A percentile compares a stretch with the other conserved stretches of the same genome.
phyloP scores from a whole-genome alignment of 2,329 filamentous ascomycete species.

The Colletotrichum euphorbiae region DNA sequence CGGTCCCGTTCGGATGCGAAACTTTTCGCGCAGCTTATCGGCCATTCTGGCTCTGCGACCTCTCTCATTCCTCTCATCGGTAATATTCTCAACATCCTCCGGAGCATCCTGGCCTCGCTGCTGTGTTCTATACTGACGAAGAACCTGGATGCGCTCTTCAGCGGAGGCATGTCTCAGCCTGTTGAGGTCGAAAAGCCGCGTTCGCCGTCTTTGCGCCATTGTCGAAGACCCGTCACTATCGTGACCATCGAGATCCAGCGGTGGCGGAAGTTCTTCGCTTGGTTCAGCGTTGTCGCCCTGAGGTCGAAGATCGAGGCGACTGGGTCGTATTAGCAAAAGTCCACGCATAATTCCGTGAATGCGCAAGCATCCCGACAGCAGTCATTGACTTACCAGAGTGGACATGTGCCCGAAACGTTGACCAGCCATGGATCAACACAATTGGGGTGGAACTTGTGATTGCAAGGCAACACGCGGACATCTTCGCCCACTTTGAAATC shows the following conservation, averaged over 20 bases:
- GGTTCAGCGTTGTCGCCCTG: slow-evolving; percentile 45
- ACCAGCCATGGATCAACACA: slow-evolving; percentile 79
- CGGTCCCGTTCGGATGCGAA: slow-evolving; percentile 62
- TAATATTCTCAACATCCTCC: not conserved
- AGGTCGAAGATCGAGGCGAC: slow-evolving; percentile 66
- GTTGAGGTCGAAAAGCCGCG: slow-evolving; percentile 67
- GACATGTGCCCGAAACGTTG: slow-evolving; percentile 77
- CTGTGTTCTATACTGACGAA: slow-evolving; percentile 62
- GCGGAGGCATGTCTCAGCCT: slow-evolving; percentile 68
- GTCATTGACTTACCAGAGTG: slow-evolving; percentile 69
- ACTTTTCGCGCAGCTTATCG: slow-evolving; percentile 63
- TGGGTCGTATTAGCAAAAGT: slow-evolving; percentile 46
- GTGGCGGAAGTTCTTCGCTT: slow-evolving; percentile 52
- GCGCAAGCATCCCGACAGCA: not conserved
- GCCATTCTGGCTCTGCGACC: slow-evolving; percentile 58
- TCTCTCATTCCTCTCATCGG: slow-evolving; percentile 47
- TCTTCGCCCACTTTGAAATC: slow-evolving; percentile 76
- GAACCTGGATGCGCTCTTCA: slow-evolving; percentile 71
- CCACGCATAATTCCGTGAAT: not conserved
- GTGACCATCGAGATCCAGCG: slow-evolving; percentile 54
- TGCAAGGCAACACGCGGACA: slow-evolving; percentile 74
- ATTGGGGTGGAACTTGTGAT: slow-evolving; percentile 75
- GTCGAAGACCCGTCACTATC: slow-evolving; percentile 48
- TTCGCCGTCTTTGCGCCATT: slow-evolving; percentile 56
- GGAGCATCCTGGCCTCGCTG: slow-evolving; percentile 45